Conservation (phyloP, 495 filamentous ascomycete species). For the Astrothelium subdiscretum region DNA sequence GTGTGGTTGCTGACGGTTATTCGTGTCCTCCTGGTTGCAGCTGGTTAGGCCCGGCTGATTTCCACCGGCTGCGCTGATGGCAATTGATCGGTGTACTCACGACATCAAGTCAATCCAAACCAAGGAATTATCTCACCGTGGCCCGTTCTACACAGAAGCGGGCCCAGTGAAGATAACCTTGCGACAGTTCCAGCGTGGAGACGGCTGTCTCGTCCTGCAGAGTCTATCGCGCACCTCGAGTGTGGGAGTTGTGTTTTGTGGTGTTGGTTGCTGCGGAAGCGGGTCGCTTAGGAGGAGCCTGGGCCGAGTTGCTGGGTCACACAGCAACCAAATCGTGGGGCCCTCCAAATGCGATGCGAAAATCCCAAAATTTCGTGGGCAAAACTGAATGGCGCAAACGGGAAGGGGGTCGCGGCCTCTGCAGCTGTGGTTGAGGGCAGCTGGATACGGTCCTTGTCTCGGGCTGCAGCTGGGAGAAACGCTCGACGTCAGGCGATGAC, state of each 20-base stretch:
- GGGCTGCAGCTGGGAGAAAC: neutral
- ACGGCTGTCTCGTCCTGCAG: neutral
- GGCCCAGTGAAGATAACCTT: neutral
- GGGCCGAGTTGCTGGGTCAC: neutral
- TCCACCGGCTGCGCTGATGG: neutral
- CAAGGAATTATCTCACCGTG: slow-evolving; percentile 1
- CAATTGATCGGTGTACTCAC: neutral
- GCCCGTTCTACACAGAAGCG: neutral
- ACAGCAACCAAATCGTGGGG: neutral
- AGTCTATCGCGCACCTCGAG: neutral
- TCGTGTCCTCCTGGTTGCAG: neutral
- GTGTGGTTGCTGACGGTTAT: neutral
- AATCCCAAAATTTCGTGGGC: too few species aligned
- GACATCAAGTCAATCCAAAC: neutral
- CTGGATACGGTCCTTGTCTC: neutral
- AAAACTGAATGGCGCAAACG: too few species aligned
- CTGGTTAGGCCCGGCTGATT: neutral
- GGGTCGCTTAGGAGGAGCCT: neutral
- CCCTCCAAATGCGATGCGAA: neutral
- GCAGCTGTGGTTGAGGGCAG: neutral
- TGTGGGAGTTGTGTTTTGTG: neutral
- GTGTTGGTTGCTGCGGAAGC: neutral
- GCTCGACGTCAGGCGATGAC: neutral
- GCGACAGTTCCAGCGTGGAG: neutral
- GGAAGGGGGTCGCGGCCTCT: too few species aligned